These are phyloP conservation scores for Claviceps paspali DNA, from an alignment of 2,329 filamentous ascomycete genomes.

Conservation along the genomic window DNA sequence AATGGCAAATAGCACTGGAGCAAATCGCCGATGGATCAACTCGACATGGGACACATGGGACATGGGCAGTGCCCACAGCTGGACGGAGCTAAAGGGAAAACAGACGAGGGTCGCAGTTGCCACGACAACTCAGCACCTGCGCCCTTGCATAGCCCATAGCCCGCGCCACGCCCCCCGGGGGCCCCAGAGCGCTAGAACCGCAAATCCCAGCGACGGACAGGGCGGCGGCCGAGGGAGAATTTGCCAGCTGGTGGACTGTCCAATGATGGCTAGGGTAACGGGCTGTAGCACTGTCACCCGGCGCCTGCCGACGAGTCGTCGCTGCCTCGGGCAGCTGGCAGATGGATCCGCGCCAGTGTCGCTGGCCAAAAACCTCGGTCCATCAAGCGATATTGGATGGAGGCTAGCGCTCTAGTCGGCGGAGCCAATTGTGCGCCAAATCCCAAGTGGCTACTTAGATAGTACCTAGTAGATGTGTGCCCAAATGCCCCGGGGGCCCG, in stretches of 20 bases:
- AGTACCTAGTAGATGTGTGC: too few species aligned
- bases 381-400: too few species aligned
- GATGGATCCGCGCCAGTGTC: not conserved
- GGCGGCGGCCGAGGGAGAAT: too few species aligned
- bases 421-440: not conserved
- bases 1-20: conserved; percentile 4
- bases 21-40: not conserved
- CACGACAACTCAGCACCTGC: conserved; percentile 5
- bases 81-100: conserved; percentile 5
- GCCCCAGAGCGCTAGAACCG: conserved; percentile 4
- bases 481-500: not conserved
- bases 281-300: too few species aligned
- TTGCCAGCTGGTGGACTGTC: too few species aligned
- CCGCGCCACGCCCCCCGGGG: too few species aligned
- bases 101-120: conserved; percentile 9
- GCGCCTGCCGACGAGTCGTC: not conserved
- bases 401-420: not conserved
- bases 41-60: conserved; percentile 2
- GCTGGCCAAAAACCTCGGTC: not conserved
- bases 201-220: not conserved
- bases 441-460: too few species aligned
- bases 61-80: not conserved
- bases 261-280: too few species aligned
- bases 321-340: too few species aligned
- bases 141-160: not conserved